Evolutionary conservation across 164 flowering plant genomes (phyloP).

Genomic region (Annona cherimola): DNA sequence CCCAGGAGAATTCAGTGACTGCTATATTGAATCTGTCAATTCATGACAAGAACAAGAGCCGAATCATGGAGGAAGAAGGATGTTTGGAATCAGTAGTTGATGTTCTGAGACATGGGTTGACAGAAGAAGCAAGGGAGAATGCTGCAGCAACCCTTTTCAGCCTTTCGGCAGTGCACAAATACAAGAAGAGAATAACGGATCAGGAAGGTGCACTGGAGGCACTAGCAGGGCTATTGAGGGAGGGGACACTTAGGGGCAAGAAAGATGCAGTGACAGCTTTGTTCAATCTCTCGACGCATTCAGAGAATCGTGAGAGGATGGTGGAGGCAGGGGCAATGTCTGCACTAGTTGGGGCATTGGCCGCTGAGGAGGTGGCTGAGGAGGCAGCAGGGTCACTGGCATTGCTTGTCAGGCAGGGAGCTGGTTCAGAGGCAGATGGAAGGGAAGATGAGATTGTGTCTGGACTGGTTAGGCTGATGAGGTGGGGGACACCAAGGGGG

Average conservation of each 20-base stretch:
- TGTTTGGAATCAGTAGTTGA: constrained; percentile 63
- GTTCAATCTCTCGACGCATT: constrained; percentile 74
- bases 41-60: constrained; percentile 69
- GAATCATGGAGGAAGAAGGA: constrained; percentile 75
- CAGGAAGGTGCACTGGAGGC: constrained; percentile 74
- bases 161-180: constrained; percentile 83
- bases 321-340: constrained; percentile 65
- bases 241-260: constrained; percentile 68
- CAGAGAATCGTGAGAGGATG: constrained; percentile 59
- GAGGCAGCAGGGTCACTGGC: constrained; percentile 92
- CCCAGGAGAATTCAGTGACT: constrained; percentile 94
- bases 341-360: constrained; percentile 57
- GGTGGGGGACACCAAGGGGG: constrained; percentile 77
- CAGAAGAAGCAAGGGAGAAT: constrained; percentile 81
- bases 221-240: constrained; percentile 45
- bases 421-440: constrained; percentile 70
- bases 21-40: constrained; percentile 90
- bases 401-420: constrained; percentile 64
- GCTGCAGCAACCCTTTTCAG: constrained; percentile 98
- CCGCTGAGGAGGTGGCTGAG: constrained; percentile 72
- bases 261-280: constrained; percentile 93
- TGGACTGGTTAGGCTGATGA: constrained; percentile 72
- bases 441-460: constrained; percentile 60
- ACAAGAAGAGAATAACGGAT: constrained; percentile 70
- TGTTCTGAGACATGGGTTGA: constrained; percentile 65